Conservation (phyloP, 1,284 basidiomycete species). For the Megacollybia platyphylla region DNA sequence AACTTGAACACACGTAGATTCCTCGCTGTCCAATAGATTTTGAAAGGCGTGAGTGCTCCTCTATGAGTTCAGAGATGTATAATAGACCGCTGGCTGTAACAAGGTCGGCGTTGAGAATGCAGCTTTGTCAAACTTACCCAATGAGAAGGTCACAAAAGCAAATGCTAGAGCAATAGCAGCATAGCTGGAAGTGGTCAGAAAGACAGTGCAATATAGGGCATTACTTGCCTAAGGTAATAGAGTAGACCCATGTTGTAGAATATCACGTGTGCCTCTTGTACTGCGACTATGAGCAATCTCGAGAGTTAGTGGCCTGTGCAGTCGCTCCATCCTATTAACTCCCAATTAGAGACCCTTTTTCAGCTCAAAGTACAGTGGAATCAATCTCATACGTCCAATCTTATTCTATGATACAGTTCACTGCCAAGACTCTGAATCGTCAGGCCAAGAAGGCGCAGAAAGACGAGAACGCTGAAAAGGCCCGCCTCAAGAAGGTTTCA, state of each 20-base stretch:
- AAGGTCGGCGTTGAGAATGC: constrained; percentile 3
- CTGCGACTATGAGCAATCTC: constrained; percentile 65
- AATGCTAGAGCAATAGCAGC: constrained; percentile 56
- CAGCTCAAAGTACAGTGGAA: constrained; percentile 69
- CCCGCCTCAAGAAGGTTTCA: constrained; percentile 79
- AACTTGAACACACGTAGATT: constrained; percentile 63
- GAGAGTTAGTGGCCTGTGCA: constrained; percentile 59
- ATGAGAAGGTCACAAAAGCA: constrained; percentile 67
- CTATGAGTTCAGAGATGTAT: constrained; percentile 89
- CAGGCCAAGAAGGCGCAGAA: constrained; percentile 96
- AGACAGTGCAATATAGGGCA: neutral
- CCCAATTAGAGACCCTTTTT: constrained; percentile 73
- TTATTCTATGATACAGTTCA: constrained; percentile 52
- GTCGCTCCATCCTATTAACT: constrained; percentile 2
- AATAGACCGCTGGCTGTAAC: constrained; percentile 76
- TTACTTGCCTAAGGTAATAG: constrained; percentile 35
- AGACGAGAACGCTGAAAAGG: constrained; percentile 79
- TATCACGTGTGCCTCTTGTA: neutral
- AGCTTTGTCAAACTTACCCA: constrained; percentile 31
- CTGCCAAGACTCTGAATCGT: constrained; percentile 82
- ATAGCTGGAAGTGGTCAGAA: constrained; percentile 30
- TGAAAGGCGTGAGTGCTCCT: constrained; percentile 77
- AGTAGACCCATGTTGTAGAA: constrained; percentile 28
- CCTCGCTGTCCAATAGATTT: constrained; percentile 71
- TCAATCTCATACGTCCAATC: constrained; percentile 2